Evolutionary conservation across 2,329 filamentous ascomycete species (phyloP), one percentile per base, ranked within the genome.

Genomic region (Capronia coronata): DNA sequence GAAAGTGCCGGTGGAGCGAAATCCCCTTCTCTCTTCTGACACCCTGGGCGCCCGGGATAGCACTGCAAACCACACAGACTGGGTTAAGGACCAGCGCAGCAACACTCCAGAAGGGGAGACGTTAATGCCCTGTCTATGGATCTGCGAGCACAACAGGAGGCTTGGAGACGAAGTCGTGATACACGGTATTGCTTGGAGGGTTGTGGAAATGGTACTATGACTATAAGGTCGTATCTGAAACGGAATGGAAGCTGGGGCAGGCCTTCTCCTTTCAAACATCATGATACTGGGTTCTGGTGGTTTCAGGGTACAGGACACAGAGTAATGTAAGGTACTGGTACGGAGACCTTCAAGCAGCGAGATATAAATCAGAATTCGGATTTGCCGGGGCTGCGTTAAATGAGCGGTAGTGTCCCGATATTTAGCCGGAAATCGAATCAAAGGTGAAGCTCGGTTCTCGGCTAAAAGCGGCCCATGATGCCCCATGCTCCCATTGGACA

Each of bases 21-120:
- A 48, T 23, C 38, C 46, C 16, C 40, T 43, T 14, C 35, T 30
- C 16, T 23, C 38, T n/a, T 23, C 38, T n/a, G 19, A 41, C 5
- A 19, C 5, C 16, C n/a, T 6, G 19, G 27, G 14, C 19, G 18
- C 29, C 7, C 22, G 11, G 11, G 16, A 32, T 8, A 18, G 27
- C 16, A 29, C 6, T 19, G 35, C 5, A n/a, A n/a, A n/a, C n/a
- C 27, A n/a, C 9, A 14, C 39, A 2, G 39, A 44, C 3, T 55
- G 52, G 52, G 7, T 46, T 8, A 50, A 49, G 32, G 52, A 55
- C 32, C 45, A 45, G 49, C 48, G 52, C 30, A 55, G 43, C 35
- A 53, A 53, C 45, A 55, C 53, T 8, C 27, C 38, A 2, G 5
- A 40, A 13, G 30, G 14, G 9, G 42, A 44, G 3, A 19, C 37